phyloP scores from a whole-genome alignment of 140 eudicot species.

The Cichorium intybus region DNA sequence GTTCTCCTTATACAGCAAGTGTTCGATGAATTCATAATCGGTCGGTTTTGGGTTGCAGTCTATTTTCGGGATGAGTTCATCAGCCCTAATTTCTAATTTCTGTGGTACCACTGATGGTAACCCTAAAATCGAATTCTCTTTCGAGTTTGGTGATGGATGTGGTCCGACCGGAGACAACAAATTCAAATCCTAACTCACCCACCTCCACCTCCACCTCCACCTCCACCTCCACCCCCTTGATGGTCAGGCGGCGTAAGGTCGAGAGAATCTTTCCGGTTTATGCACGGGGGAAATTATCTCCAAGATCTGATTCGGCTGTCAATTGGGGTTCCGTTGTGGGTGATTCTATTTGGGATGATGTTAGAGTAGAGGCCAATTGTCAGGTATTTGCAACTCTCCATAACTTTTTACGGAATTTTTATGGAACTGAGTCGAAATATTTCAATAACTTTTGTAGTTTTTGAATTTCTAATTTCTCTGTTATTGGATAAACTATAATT shows the following conservation, averaged over 20 bases:
- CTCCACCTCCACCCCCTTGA: too few species aligned
- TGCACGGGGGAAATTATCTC: constrained; percentile 49
- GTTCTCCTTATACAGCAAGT: too few species aligned
- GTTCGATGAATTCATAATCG: too few species aligned
- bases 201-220: constrained; percentile 20
- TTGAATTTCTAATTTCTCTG: neutral
- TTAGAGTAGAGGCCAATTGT: constrained; percentile 49
- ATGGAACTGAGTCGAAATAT: neutral
- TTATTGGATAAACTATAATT: constrained; percentile 1
- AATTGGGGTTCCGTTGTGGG: constrained; percentile 41
- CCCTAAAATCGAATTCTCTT: too few species aligned
- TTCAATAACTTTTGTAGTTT: neutral
- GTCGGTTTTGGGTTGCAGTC: too few species aligned
- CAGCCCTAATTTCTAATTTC: too few species aligned
- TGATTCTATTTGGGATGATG: constrained; percentile 64
- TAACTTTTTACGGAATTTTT: neutral
- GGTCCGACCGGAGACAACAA: constrained; percentile 19
- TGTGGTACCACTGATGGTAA: too few species aligned
- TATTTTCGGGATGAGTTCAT: too few species aligned
- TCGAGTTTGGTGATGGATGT: too few species aligned
- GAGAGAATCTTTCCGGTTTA: constrained; percentile 66
- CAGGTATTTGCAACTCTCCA: constrained; percentile 33
- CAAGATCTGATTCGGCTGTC: constrained; percentile 41
- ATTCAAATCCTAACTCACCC: constrained; percentile 23
- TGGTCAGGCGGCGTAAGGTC: constrained; percentile 36